Evolutionary conservation across 129 eudicot species (phyloP), one percentile per base, ranked within the genome.

Genomic region (Chrysanthemum lavandulifolium): DNA sequence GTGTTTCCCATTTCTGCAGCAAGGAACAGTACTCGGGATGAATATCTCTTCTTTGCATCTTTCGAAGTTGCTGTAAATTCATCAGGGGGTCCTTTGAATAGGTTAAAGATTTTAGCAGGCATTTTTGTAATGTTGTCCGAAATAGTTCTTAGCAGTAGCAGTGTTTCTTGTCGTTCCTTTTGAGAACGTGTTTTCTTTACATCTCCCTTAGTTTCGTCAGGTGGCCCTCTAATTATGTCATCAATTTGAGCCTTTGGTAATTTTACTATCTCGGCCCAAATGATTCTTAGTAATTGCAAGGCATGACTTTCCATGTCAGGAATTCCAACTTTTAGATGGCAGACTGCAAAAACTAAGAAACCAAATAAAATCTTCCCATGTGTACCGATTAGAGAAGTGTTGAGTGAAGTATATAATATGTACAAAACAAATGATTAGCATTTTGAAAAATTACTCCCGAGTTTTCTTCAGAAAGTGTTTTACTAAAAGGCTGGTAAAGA

Each of bases 1-100:
- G 58, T 53, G 16, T 53, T 53, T 13, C 58, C 58, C 58, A 53
- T 53, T 53, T 53, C 58, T 53, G 58, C 58, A 53, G 58, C 58
- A 53, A 53, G 19, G 16, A 53, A 53, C 58, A 53, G 8, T 53
- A 53, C 58, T 13, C 58, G 19, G 7, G 58, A 53, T 13, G 58
- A 53, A 15, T 53, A 53, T 53, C 13, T 53, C 7, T 14, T 3
- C 58, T 53, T 53, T 15, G 16, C 58, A 1, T 53, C 58, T 53
- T 53, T 53, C 19, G 5, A 12, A 13, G n/a, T 15, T 53, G 18
- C 8, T 53, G 58, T 1, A 10, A 3, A 3, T 53, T 53, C 58
- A 9, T 53, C 7, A 53, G 58, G 16, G 16, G 58, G 58, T 19
- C 58, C 58, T 53, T 53, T 53, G 16, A 53, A 53, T 13, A 53